These are phyloP conservation scores for Nakazawaea holstii DNA, from an alignment of 805 yeast species.

Conservation along the genomic window DNA sequence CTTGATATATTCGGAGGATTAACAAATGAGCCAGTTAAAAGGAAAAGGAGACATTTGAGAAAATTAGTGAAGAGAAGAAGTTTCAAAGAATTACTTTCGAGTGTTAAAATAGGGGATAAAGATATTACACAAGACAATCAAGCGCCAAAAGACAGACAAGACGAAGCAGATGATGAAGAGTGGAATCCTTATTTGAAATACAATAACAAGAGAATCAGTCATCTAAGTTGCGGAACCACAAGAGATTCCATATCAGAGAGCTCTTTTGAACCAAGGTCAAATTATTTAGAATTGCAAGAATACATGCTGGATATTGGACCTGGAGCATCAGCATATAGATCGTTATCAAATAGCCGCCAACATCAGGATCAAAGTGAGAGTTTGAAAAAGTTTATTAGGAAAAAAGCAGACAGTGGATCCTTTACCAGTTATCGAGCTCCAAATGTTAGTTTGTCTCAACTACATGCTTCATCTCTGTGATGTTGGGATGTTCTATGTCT, in stretches of 20 bases:
- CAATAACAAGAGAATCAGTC: too few species aligned
- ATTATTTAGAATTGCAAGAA: too few species aligned
- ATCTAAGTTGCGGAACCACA: too few species aligned
- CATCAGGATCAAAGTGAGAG: not conserved
- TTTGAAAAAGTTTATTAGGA: not conserved
- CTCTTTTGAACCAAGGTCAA: too few species aligned
- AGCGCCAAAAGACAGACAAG: not conserved
- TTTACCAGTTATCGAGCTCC: too few species aligned
- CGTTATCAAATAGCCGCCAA: not conserved
- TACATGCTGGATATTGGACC: too few species aligned
- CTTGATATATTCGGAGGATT: not conserved
- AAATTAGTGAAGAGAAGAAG: not conserved
- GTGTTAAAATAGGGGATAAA: too few species aligned
- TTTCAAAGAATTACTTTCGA: not conserved
- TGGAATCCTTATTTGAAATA: slow-evolving; percentile 1
- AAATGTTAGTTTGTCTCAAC: too few species aligned
- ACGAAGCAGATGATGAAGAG: not conserved
- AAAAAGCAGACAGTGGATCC: not conserved
- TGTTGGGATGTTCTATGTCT: too few species aligned
- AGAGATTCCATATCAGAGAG: too few species aligned
- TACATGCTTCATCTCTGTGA: too few species aligned
- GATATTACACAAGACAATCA: not conserved
- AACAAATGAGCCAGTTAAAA: not conserved
- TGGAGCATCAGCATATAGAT: not conserved
- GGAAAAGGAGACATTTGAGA: not conserved